Conservation (phyloP, 805 yeast species). For the Saccharomycopsis javanensis region DNA sequence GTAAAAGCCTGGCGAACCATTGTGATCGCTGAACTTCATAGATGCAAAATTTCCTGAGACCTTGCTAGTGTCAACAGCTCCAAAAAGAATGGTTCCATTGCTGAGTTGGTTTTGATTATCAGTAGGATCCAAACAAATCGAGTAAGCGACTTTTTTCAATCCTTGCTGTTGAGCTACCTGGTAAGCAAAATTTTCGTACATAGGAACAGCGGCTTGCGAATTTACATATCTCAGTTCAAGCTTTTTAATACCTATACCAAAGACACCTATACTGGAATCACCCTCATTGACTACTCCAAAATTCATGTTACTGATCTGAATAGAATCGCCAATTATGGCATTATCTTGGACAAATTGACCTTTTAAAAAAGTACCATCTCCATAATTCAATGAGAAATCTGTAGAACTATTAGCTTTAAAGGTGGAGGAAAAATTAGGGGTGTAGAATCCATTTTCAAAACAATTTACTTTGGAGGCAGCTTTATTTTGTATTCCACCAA, state of each 20-base stretch:
- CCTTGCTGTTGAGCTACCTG: conserved; percentile 49
- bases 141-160: conserved; percentile 47
- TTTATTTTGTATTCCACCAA: conserved; percentile 7
- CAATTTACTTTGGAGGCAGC: conserved; percentile 25
- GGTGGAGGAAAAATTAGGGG: conserved; percentile 27
- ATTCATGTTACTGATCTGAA: conserved; percentile 40
- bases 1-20: conserved; percentile 11
- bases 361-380: conserved; percentile 37
- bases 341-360: conserved; percentile 60
- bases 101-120: conserved; percentile 21
- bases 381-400: conserved; percentile 33
- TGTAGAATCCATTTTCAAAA: conserved; percentile 31
- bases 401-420: conserved; percentile 26
- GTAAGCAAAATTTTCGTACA: conserved; percentile 59
- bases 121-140: conserved; percentile 45
- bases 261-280: conserved; percentile 56
- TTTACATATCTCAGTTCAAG: conserved; percentile 49
- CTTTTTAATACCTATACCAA: conserved; percentile 63
- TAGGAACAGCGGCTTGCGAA: neutral
- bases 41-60: conserved; percentile 42
- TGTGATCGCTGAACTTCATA: conserved; percentile 30
- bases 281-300: conserved; percentile 67
- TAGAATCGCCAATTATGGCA: conserved; percentile 38
- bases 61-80: conserved; percentile 60
- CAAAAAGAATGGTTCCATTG: conserved; percentile 51